Conservation (phyloP, 2,329 filamentous ascomycete species). For the Rutstroemia sp. region DNA sequence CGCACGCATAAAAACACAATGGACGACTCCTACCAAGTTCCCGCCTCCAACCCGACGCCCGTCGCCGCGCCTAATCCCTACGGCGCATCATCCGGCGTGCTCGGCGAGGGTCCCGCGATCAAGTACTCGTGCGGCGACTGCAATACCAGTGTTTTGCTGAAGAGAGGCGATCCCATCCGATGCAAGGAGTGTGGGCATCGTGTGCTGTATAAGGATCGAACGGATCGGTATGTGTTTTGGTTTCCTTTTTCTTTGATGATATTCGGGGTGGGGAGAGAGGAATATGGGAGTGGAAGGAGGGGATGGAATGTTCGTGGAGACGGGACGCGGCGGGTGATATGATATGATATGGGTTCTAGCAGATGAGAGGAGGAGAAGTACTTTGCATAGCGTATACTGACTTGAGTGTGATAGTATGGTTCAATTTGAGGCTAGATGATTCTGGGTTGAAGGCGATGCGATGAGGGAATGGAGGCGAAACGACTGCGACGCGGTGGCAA, state of each 20-base stretch:
- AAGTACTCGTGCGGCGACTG: slow-evolving; percentile 79
- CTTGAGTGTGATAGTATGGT: slow-evolving; percentile 64
- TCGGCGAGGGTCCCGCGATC: slow-evolving; percentile 47
- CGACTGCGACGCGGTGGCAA: too few species aligned
- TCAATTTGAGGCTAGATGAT: slow-evolving; percentile 86
- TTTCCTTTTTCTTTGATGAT: background rate
- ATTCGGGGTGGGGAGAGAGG: background rate
- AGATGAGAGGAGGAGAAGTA: background rate
- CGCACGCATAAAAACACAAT: background rate
- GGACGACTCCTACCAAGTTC: slow-evolving; percentile 8
- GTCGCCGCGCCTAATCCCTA: slow-evolving; percentile 25
- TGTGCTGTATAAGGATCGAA: slow-evolving; percentile 95
- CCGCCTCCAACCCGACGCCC: background rate
- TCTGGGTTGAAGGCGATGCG: background rate
- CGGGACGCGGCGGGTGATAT: background rate
- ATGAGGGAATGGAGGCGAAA: background rate
- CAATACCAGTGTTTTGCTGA: slow-evolving; percentile 66
- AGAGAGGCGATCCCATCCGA: slow-evolving; percentile 71
- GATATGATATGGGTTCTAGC: background rate
- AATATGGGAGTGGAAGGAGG: background rate
- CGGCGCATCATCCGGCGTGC: slow-evolving; percentile 28
- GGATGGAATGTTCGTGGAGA: background rate
- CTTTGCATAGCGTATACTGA: background rate
- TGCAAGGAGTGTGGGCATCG: slow-evolving; percentile 93
- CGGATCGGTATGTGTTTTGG: slow-evolving; percentile 68